Percentiles rank a stretch among this genome's conserved stretches.
Conservation (phyloP, 2,329 filamentous ascomycete species). For the Rhinocladiella mackenziei region DNA sequence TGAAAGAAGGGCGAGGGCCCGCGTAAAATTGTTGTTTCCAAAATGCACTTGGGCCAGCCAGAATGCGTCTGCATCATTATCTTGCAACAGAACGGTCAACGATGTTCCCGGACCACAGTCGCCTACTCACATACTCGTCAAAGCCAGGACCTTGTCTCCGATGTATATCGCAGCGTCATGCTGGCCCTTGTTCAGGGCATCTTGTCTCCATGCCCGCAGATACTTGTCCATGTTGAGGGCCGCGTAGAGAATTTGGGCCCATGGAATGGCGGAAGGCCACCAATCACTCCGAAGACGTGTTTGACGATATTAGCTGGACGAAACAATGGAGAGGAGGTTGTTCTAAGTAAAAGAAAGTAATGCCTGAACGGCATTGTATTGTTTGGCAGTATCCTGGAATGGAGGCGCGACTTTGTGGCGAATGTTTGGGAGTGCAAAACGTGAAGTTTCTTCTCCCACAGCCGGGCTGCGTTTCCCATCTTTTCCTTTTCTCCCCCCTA, state of each 20-base stretch:
- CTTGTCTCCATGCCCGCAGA: constrained; percentile 88
- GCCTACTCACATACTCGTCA: constrained; percentile 66
- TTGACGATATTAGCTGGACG: too few species aligned
- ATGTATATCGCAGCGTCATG: constrained; percentile 96
- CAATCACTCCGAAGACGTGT: too few species aligned
- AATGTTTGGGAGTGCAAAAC: too few species aligned
- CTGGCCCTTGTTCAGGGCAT: constrained; percentile 92
- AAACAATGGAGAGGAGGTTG: too few species aligned
- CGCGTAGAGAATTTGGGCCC: too few species aligned
- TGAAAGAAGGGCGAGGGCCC: constrained; percentile 79
- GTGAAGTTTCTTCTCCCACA: too few species aligned
- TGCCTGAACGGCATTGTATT: too few species aligned
- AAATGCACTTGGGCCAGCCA: constrained; percentile 99
- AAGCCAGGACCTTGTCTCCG: constrained; percentile 89
- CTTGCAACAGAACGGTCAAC: constrained; percentile 45
- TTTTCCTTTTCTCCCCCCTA: background rate
- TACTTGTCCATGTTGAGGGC: constrained; percentile 73
- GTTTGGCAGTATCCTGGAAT: too few species aligned
- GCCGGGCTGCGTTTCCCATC: too few species aligned
- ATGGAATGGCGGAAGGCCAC: too few species aligned
- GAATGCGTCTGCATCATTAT: constrained; percentile 89
- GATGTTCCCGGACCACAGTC: background rate
- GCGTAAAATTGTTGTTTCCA: constrained; percentile 87
- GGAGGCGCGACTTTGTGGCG: too few species aligned
- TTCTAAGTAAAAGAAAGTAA: too few species aligned